These are phyloP conservation scores for Pseudocercospora eumusae DNA, from an alignment of 2,329 filamentous ascomycete genomes.

Conservation along the genomic window DNA sequence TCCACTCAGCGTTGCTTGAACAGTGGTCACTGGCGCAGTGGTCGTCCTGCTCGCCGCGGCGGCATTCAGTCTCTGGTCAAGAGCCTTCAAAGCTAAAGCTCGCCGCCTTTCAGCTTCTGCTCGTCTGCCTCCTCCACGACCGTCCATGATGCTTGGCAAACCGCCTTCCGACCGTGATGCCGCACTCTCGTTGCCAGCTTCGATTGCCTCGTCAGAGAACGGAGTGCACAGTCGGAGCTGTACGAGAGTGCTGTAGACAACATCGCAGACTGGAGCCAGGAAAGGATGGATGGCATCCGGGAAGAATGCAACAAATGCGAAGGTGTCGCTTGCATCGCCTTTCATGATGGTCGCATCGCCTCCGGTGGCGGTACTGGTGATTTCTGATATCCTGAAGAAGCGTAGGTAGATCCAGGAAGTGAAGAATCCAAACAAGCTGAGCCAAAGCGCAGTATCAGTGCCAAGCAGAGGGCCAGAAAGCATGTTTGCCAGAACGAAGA, in stretches of 20 bases:
- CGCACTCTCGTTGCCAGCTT: conserved; percentile 70
- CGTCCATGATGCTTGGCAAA: conserved; percentile 60
- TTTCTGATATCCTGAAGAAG: conserved; percentile 76
- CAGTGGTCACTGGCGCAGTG: conserved; percentile 24
- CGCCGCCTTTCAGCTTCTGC: conserved; percentile 90
- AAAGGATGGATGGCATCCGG: conserved; percentile 79
- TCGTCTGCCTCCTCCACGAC: conserved; percentile 51
- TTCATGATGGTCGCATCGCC: conserved; percentile 61
- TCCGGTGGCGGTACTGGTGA: conserved; percentile 49
- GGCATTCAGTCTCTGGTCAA: conserved; percentile 90
- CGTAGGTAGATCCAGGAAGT: conserved; percentile 93
- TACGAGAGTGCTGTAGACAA: conserved; percentile 73
- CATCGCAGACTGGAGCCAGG: conserved; percentile 70
- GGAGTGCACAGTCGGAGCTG: conserved; percentile 77
- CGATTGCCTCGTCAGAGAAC: conserved; percentile 78
- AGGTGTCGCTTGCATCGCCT: conserved; percentile 93
- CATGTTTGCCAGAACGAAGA: conserved; percentile 70
- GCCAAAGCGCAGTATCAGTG: conserved; percentile 75
- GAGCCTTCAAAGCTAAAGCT: conserved; percentile 82
- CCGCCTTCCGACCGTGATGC: conserved; percentile 64
- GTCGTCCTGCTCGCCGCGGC: conserved; percentile 54
- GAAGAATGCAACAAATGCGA: conserved; percentile 95
- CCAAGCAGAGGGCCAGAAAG: conserved; percentile 65
- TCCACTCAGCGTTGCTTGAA: conserved; percentile 24
- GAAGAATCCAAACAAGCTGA: conserved; percentile 78